Percentiles rank a stretch among this genome's conserved stretches.
Conservation (phyloP, 179 eudicot genomes). For the Camellia oleifera region DNA sequence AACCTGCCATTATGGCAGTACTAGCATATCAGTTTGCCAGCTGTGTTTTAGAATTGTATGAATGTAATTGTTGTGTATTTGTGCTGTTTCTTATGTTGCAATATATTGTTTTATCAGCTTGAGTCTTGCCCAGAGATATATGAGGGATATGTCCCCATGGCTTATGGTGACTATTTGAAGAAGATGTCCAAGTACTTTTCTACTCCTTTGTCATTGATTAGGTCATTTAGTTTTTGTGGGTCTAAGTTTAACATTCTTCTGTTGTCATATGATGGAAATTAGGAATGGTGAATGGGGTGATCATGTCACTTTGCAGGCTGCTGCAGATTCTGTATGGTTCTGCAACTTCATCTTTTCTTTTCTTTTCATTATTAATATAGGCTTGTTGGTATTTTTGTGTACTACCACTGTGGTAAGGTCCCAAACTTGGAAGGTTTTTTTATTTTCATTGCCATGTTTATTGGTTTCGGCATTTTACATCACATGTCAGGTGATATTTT, state of each 20-base stretch:
- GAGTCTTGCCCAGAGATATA: slow-evolving; percentile 49
- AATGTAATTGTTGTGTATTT: background rate
- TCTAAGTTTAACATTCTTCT: background rate
- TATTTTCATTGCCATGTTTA: background rate
- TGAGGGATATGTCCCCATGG: slow-evolving; percentile 71
- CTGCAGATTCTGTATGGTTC: slow-evolving; percentile 53
- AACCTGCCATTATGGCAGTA: background rate
- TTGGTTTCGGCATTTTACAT: background rate
- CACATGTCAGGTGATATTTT: background rate
- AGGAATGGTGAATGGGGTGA: slow-evolving; percentile 78
- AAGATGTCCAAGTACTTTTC: slow-evolving; percentile 57
- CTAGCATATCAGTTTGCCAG: background rate
- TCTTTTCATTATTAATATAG: background rate
- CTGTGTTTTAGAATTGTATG: background rate
- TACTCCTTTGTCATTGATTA: slow-evolving; percentile 12
- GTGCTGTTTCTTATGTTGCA: slow-evolving; percentile 1
- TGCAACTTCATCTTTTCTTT: slow-evolving; percentile 12
- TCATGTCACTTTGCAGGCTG: slow-evolving; percentile 74
- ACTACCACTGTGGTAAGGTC: background rate
- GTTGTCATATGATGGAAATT: slow-evolving; percentile 20
- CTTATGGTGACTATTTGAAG: slow-evolving; percentile 55
- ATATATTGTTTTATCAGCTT: slow-evolving; percentile 37
- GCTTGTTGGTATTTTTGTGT: background rate
- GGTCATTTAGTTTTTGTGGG: background rate
- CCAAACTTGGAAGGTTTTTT: slow-evolving; percentile 4